phyloP scores from a whole-genome alignment of 2,329 filamentous ascomycete species.

The Amphichorda felina region DNA sequence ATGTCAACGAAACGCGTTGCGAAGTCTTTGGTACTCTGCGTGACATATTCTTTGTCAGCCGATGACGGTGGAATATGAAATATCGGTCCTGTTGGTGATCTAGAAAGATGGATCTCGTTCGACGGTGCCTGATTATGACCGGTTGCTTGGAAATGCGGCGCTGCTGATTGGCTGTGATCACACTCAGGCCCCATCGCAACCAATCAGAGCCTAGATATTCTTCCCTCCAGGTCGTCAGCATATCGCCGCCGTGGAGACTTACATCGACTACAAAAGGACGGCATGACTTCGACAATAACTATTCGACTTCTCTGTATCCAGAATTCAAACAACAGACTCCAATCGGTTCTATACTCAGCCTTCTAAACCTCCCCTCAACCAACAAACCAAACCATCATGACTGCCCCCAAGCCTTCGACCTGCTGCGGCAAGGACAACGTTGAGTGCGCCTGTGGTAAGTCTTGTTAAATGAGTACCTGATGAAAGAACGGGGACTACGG shows the following conservation, averaged over 20 bases:
- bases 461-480: conserved; percentile 3
- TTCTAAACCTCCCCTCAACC: neutral
- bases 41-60: too few species aligned
- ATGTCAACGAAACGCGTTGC: too few species aligned
- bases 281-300: too few species aligned
- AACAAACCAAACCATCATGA: conserved; percentile 14
- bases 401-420: conserved; percentile 28
- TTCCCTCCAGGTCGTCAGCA: neutral
- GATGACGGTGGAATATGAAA: too few species aligned
- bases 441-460: conserved; percentile 47
- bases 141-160: too few species aligned
- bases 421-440: conserved; percentile 43
- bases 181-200: neutral
- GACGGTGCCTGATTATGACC: too few species aligned
- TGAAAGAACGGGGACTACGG: too few species aligned
- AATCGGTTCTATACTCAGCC: neutral
- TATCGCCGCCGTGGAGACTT: neutral
- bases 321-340: neutral
- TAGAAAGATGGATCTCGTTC: too few species aligned
- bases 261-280: conserved; percentile 1
- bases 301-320: too few species aligned
- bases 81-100: too few species aligned
- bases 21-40: too few species aligned
- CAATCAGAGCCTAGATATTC: neutral
- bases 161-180: neutral